These are phyloP conservation scores for Gremmenia infestans DNA, from an alignment of 2,329 filamentous ascomycete species.

Conservation along the genomic window DNA sequence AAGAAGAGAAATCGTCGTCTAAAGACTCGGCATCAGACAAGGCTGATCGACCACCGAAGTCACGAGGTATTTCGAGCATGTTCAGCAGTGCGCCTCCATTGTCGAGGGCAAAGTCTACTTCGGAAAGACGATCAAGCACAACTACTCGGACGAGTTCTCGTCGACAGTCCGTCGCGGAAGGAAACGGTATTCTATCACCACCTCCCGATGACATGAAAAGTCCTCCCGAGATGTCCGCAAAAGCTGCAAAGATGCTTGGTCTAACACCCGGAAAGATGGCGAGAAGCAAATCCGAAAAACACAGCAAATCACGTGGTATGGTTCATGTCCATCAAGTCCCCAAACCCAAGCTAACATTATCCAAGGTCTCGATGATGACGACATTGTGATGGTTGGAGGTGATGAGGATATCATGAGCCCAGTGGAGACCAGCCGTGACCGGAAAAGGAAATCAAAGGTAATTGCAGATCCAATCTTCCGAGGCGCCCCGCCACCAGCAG, in stretches of 20 bases:
- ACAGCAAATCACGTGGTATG: conserved; percentile 42
- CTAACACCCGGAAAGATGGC: conserved; percentile 44
- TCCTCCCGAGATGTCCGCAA: conserved; percentile 58
- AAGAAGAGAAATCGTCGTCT: conserved; percentile 57
- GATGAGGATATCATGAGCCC: conserved; percentile 40
- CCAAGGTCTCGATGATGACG: conserved; percentile 38
- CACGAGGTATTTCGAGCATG: conserved; percentile 52
- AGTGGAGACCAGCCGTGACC: conserved; percentile 43
- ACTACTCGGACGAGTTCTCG: conserved; percentile 57
- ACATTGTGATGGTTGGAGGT: conserved; percentile 43
- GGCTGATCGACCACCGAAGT: conserved; percentile 38
- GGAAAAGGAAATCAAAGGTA: conserved; percentile 40
- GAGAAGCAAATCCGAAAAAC: conserved; percentile 41
- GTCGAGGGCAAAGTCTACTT: conserved; percentile 63
- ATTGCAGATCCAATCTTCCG: conserved; percentile 21
- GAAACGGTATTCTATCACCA: conserved; percentile 62
- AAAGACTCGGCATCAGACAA: conserved; percentile 66
- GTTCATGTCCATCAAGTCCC: conserved; percentile 4
- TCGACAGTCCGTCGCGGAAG: conserved; percentile 61
- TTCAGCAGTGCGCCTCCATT: conserved; percentile 66
- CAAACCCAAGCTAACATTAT: conserved; percentile 15
- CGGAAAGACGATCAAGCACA: conserved; percentile 54
- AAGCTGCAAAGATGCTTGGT: conserved; percentile 75
- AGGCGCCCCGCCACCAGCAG: conserved; percentile 23
- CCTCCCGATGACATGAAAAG: conserved; percentile 58